Base-by-base conservation (phyloP, 208 protist species). In the Crithidia acanthocephali region DNA sequence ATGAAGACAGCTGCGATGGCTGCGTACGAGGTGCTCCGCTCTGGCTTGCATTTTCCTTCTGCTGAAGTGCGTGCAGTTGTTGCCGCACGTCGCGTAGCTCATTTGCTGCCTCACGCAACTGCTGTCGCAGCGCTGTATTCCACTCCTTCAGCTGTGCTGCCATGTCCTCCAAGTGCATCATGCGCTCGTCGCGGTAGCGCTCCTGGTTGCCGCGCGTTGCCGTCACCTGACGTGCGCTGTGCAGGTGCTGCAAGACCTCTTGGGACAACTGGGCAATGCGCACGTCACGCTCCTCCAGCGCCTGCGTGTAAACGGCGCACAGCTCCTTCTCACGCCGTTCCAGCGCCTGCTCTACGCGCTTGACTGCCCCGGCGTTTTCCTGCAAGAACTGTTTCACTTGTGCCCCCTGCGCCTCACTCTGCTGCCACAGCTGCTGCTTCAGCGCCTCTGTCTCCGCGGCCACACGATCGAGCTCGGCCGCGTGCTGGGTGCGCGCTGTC, bases 231-330 rank as follows among this genome's bases (percentile, higher is more conserved):
- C 72, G 72, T 2, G 72, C 16, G 9, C 58, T 56, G 28, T 84
- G 71, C 0, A 79, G 64, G 35, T 74, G n/a, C 23, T 76, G n/a
- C n/a, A 74, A 20, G 2, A 88, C 51, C 44, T 80, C 66, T 30
- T 89, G 81, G 0, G 80, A 82, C 3, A 89, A 72, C 60, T 87
- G 83, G 0, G 80, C 81, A 48, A 92, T 69, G 23, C 86, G 86
- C 33, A 91, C 64, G 48, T 91, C 86, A 13, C 86, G 73, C n/a
- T 83, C 65, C 33, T 91, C 83, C 35, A 88, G 52, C 0, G 80
- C 73, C 25, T 63, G 45, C 8, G 74, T 70, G 63, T 88, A 88
- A 23, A 88, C 62, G 0, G 61, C 47, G 7, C 73, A 71, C 47
- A 89, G 37, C 37, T 89, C 79, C 5, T 61, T 69, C 32, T 89